Base-by-base conservation (phyloP, 495 filamentous ascomycete species). In the Opeltia flavorubescens region DNA sequence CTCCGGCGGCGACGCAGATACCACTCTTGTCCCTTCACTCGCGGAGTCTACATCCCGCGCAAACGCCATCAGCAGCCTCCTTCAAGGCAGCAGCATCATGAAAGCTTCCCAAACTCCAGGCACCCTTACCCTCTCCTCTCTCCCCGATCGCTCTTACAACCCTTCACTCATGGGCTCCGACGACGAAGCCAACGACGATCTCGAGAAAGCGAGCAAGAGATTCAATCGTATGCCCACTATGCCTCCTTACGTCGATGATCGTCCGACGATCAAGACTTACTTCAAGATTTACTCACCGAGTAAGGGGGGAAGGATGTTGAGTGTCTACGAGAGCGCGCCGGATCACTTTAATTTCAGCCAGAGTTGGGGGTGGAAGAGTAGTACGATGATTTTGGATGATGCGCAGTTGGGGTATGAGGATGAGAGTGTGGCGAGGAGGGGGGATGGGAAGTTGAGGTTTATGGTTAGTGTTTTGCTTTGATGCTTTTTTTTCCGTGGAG, bases 361-460 rank as follows among this genome's bases (percentile, higher is more conserved):
- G 61, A 75, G 70, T 52, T 78, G 75, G 75, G 74, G 74, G 0
- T 78, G 74, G 74, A 78, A 77, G 60, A 77, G 74, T 39, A 70
- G 66, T 50, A 74, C 67, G 45, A 57, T 78, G 52, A 73, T 76
- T 39, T 53, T 76, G 43, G 74, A 77, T 50, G 74, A 77, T 35
- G 69, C 63, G 25, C 44, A 67, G 21, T 53, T 56, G 25, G 62
- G 65, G 8, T 56, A 62, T 36, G 59, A 59, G 30, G 65, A 62
- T 17, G 43, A 29, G 11, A 40, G n/a, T 17, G 29, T 46, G 30
- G 49, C 20, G 8, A 48, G 43, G 47, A 52, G 52, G 44, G 50
- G 53, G 53, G 72, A 74, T 45, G 67, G 64, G 18, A 64, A 62
- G 49, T 58, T 76, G 58, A 59, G 72, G 58, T 76, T 75, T 51